Evolutionary conservation across 2,329 filamentous ascomycete genomes (phyloP).

Genomic region (Thielaviopsis musarum): DNA sequence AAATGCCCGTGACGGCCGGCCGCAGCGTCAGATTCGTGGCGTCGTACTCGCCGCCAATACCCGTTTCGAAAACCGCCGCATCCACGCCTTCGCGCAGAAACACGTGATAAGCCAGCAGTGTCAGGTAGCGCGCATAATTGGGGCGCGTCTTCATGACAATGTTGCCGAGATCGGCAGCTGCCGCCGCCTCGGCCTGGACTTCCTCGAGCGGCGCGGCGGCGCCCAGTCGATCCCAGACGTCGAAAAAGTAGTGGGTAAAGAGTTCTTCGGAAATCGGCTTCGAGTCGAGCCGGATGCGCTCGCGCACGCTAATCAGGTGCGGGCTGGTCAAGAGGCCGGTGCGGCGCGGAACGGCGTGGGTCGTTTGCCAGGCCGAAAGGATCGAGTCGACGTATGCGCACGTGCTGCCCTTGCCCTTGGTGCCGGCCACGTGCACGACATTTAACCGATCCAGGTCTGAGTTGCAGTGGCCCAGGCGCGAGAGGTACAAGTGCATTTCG

Average conservation of each 20-base stretch:
- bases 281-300: conserved; percentile 48
- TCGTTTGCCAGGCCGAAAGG: conserved; percentile 32
- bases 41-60: conserved; percentile 51
- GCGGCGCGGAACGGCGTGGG: conserved; percentile 22
- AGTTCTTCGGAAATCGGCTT: conserved; percentile 36
- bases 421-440: conserved; percentile 54
- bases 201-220: conserved; percentile 18
- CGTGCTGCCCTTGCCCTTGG: conserved; percentile 62
- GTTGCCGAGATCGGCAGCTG: neutral
- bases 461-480: conserved; percentile 57
- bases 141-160: conserved; percentile 23
- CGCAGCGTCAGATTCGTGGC: conserved; percentile 48
- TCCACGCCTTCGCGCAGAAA: conserved; percentile 48
- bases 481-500: conserved; percentile 66
- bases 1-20: conserved; percentile 43
- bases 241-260: conserved; percentile 51
- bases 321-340: conserved; percentile 54
- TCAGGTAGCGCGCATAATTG: conserved; percentile 44
- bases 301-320: conserved; percentile 49
- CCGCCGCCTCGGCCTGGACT: conserved; percentile 15
- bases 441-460: conserved; percentile 43
- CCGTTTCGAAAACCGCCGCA: conserved; percentile 47
- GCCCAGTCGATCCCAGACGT: conserved; percentile 44
- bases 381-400: conserved; percentile 52
- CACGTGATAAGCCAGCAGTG: conserved; percentile 49